These are phyloP conservation scores for Globisporangium heterothallicum DNA, from an alignment of 352 stramenopile species.

Conservation along the genomic window DNA sequence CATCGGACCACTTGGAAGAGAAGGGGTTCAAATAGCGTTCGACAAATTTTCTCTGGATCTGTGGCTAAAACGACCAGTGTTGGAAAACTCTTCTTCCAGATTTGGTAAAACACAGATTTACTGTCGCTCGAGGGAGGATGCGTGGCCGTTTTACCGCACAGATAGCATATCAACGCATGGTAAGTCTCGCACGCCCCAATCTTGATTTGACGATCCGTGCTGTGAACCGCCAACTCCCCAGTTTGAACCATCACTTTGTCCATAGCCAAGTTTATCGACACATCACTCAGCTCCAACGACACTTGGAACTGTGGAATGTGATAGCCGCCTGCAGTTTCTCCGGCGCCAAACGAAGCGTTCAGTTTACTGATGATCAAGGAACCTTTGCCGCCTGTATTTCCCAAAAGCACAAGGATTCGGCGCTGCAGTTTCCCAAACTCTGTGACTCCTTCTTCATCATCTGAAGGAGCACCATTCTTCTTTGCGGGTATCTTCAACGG, in stretches of 20 bases:
- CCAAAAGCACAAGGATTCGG: constrained; percentile 57
- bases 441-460: constrained; percentile 11
- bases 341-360: constrained; percentile 6
- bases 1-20: constrained; percentile 72
- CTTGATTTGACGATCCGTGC: constrained; percentile 60
- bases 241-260: constrained; percentile 45
- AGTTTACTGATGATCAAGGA: constrained; percentile 42
- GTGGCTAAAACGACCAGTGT: constrained; percentile 50
- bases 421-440: constrained; percentile 49
- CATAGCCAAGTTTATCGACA: constrained; percentile 35
- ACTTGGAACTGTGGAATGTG: constrained; percentile 24
- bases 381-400: constrained; percentile 40
- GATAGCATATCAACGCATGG: constrained; percentile 60
- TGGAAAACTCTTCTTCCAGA: constrained; percentile 52
- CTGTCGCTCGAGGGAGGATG: constrained; percentile 48
- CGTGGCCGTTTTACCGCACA: constrained; percentile 68
- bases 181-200: constrained; percentile 56
- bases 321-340: constrained; percentile 5
- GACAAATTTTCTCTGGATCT: constrained; percentile 66
- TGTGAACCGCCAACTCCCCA: constrained; percentile 36
- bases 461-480: constrained; percentile 11
- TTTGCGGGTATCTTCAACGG: not conserved
- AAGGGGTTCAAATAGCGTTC: constrained; percentile 63
- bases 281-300: constrained; percentile 40
- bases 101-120: constrained; percentile 56